These are phyloP conservation scores for Lepiota venenata DNA, from an alignment of 768 basidiomycete genomes.

Conservation along the genomic window DNA sequence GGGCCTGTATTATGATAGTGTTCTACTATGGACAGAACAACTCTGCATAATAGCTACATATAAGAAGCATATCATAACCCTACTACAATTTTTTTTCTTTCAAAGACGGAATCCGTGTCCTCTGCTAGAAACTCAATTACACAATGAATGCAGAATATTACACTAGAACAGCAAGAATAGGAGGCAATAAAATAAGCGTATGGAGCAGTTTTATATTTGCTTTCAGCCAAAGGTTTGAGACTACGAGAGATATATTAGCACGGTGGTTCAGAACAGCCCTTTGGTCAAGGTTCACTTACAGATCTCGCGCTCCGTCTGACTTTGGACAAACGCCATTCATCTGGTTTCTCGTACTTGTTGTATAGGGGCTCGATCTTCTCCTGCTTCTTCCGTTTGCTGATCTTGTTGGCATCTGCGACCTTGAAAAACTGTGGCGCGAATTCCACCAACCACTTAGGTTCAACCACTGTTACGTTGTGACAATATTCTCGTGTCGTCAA, in stretches of 20 bases:
- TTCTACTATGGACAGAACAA: neutral
- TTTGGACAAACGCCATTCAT: constrained; percentile 93
- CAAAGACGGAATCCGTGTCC: neutral
- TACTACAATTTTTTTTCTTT: neutral
- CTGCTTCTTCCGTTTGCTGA: constrained; percentile 92
- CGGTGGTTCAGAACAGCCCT: neutral
- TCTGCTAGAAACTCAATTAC: neutral
- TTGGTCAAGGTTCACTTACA: constrained; percentile 30
- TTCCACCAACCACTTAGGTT: constrained; percentile 98
- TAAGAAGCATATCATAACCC: neutral
- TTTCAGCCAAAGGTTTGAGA: constrained; percentile 88
- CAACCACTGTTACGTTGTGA: constrained; percentile 91
- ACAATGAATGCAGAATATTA: neutral
- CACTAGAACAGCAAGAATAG: neutral
- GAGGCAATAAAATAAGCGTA: neutral
- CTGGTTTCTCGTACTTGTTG: constrained; percentile 94
- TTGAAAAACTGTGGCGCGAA: constrained; percentile 99
- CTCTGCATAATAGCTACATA: neutral
- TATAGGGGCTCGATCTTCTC: constrained; percentile 96
- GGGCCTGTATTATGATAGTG: too few relatives aligned
- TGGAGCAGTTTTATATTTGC: neutral
- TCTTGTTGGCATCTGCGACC: constrained; percentile 96
- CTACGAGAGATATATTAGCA: constrained; percentile 32
- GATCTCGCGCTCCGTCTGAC: constrained; percentile 89
- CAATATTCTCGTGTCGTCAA: constrained; percentile 96